Conservation (phyloP, 108 stramenopile species). For the Stephanodiscus minutulus region DNA sequence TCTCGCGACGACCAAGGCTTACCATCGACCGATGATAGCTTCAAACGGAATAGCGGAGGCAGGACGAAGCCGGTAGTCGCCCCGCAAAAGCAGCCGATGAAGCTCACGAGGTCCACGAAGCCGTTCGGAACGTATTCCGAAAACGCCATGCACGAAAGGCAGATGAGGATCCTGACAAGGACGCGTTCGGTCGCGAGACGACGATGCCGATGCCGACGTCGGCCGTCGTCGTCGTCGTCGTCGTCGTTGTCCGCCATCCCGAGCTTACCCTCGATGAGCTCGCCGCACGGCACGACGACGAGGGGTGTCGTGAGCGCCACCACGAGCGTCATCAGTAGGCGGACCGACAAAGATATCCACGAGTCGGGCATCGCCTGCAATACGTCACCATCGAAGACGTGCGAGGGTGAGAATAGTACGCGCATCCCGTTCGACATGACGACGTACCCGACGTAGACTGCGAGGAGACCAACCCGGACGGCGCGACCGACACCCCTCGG, state of each 20-base stretch:
- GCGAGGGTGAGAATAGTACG: constrained; percentile 53
- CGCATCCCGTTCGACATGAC: constrained; percentile 57
- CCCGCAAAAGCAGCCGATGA: constrained; percentile 82
- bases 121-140: constrained; percentile 54
- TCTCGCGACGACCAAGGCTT: neutral
- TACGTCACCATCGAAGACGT: constrained; percentile 67
- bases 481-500: constrained; percentile 11
- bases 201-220: no score
- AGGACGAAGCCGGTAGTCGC: constrained; percentile 70
- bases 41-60: constrained; percentile 60
- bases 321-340: constrained; percentile 70
- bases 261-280: constrained; percentile 78
- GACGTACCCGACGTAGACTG: constrained; percentile 60
- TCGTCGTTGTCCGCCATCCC: constrained; percentile 2
- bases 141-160: constrained; percentile 47
- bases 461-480: constrained; percentile 46
- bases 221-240: no score
- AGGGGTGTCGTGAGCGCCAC: constrained; percentile 69
- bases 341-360: constrained; percentile 47
- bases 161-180: constrained; percentile 53
- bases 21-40: constrained; percentile 4
- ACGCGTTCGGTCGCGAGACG: constrained; percentile 8
- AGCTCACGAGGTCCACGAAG: constrained; percentile 61
- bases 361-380: constrained; percentile 67
- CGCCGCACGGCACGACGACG: constrained; percentile 74